Evolutionary conservation across 352 stramenopile species (phyloP), one percentile per base, ranked within the genome.

Genomic region (Phytophthora sp.): DNA sequence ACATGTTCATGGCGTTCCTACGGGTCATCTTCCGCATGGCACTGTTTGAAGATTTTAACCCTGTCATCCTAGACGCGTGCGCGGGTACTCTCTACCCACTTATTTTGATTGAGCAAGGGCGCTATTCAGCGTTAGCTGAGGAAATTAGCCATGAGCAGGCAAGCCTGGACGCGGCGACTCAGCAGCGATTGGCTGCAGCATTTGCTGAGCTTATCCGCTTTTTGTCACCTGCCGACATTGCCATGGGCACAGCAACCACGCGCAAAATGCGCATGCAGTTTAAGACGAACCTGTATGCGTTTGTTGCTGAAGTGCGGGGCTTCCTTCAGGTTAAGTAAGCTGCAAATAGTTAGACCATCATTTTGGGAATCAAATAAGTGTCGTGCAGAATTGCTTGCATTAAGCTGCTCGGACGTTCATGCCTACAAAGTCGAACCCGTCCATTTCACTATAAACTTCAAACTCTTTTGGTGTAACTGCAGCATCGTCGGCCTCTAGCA

Each of bases 21-120:
- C 83, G 80, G 21, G 73, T 89, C 34, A 90, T 95, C 42, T 83
- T 94, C 54, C 82, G 69, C 27, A 91, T 94, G 74, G 80, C 74
- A 23, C 69, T 95, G 44, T 92, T 93, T 49, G 83, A 95, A 65
- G 79, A 92, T 51, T 93, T 88, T 54, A 84, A 93, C 48, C 79
- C 79, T 0, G 55, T 76, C 26, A 88, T 94, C 34, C 67, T 95
- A 5, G 87, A 95, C 62, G 74, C 70, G 17, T 92, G 83, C 43
- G 73, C 84, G 10, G 62, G 78, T 17, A 80, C 87, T 8, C 65
- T 95, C 21, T 95, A 91, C 62, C 80, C 83, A n/a, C 74, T 95
- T 20, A 82, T 95, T 51, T 74, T 95, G 50, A 86, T 92, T 35
- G 82, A 93, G 46, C 77, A 88, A 42, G 74, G 69, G 21, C 72